These are phyloP conservation scores for Knufia petricola DNA, from an alignment of 2,329 filamentous ascomycete species.

Conservation along the genomic window DNA sequence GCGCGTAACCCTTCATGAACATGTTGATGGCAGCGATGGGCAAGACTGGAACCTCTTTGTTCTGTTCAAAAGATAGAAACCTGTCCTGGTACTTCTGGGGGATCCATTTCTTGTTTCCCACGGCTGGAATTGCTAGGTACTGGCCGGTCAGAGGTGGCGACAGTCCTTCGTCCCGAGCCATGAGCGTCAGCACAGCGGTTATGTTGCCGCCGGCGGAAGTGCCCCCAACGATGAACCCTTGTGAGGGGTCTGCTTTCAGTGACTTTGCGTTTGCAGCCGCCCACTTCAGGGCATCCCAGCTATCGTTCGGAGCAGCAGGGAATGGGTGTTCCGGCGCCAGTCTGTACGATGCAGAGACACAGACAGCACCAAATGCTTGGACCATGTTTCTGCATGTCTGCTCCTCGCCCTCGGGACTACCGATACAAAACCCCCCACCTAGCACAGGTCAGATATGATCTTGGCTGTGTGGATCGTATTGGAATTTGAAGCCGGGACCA, in stretches of 20 bases:
- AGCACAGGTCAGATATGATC: too few relatives aligned
- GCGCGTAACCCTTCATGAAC: constrained; percentile 19
- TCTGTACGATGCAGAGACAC: constrained; percentile 17
- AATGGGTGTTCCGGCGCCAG: constrained; percentile 22
- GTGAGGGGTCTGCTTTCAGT: constrained; percentile 31
- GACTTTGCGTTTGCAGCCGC: constrained; percentile 30
- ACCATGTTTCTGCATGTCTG: constrained; percentile 20
- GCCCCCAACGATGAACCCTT: constrained; percentile 43
- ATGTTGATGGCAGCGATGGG: constrained; percentile 24
- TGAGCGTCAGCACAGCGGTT: constrained; percentile 28
- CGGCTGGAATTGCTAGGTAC: constrained; percentile 36
- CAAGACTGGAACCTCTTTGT: constrained; percentile 32
- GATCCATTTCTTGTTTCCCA: constrained; percentile 22
- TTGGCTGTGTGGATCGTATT: too few relatives aligned
- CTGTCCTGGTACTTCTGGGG: constrained; percentile 32
- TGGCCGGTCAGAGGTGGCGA: constrained; percentile 38
- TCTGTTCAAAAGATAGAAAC: constrained; percentile 30
- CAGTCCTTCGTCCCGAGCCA: constrained; percentile 28
- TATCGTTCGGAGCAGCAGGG: constrained; percentile 20
- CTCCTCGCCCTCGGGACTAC: constrained; percentile 21
- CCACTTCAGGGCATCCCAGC: constrained; percentile 21
- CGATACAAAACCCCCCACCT: constrained; percentile 24
- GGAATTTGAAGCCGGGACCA: too few relatives aligned
- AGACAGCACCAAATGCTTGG: constrained; percentile 19
- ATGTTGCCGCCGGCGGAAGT: constrained; percentile 36